A percentile compares a stretch with the other conserved stretches of the same genome.
These are phyloP conservation scores for Rhododendron griersonianum DNA, from an alignment of 148 eudicot genomes.

Conservation along the genomic window DNA sequence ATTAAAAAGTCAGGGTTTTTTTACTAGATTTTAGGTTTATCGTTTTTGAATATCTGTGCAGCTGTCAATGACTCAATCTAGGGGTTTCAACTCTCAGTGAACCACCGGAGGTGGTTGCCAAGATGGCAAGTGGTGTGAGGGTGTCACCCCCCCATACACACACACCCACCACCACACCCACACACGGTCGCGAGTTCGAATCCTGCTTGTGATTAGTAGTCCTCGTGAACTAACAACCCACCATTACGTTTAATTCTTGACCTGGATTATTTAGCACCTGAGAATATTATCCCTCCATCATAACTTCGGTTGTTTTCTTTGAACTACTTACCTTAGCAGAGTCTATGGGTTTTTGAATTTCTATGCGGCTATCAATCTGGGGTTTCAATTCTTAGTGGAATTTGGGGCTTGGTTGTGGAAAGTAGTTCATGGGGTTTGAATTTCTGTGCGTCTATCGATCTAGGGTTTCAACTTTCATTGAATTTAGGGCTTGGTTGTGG, in stretches of 20 bases:
- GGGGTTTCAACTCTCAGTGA: neutral
- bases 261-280: neutral
- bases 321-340: neutral
- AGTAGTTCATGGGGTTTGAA: neutral
- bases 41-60: conserved; percentile 21
- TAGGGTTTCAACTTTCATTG: neutral
- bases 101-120: too few relatives aligned
- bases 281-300: neutral
- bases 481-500: neutral
- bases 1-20: neutral
- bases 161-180: too few relatives aligned
- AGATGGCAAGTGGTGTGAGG: too few relatives aligned
- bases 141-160: too few relatives aligned
- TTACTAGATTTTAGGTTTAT: conserved; percentile 38
- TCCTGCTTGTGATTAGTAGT: too few relatives aligned
- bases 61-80: neutral
- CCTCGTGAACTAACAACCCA: neutral
- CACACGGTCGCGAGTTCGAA: too few relatives aligned
- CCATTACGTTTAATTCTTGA: neutral
- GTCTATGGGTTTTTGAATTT: neutral
- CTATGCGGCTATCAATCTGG: too few relatives aligned
- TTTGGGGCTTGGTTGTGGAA: neutral
- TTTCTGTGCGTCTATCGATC: neutral
- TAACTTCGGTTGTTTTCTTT: neutral
- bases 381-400: neutral